These are phyloP conservation scores for Amaranthus tricolor DNA, from an alignment of 179 eudicot species.

Conservation along the genomic window DNA sequence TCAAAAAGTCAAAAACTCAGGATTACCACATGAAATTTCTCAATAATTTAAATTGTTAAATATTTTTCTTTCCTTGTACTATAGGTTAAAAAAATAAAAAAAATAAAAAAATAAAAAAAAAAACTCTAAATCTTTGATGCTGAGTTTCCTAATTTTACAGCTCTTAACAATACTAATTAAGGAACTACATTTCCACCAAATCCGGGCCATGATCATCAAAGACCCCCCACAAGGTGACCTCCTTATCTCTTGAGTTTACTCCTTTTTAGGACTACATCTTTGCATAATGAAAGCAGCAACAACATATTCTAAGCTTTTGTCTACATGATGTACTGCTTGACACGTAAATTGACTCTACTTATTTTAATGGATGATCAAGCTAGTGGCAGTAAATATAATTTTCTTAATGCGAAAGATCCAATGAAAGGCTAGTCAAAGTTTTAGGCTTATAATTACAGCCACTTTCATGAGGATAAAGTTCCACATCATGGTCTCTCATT, in stretches of 20 bases:
- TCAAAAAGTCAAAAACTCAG: not conserved
- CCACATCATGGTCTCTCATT: conserved; percentile 22
- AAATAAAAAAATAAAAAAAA: too few species aligned
- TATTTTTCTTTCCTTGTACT: too few species aligned
- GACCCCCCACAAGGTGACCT: conserved; percentile 1
- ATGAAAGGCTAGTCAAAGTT: conserved; percentile 30
- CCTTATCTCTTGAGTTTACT: conserved; percentile 22
- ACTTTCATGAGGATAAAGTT: conserved; percentile 28
- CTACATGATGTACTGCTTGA: conserved; percentile 24
- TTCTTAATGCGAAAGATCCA: conserved; percentile 31
- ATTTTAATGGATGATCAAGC: conserved; percentile 6
- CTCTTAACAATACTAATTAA: conserved; percentile 17
- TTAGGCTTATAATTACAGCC: conserved; percentile 32
- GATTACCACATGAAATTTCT: not conserved
- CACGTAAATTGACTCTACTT: conserved; percentile 15
- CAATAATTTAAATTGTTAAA: not conserved
- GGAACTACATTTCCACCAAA: conserved; percentile 26
- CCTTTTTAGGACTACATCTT: conserved; percentile 28
- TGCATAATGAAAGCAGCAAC: conserved; percentile 7
- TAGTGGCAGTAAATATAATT: conserved; percentile 18
- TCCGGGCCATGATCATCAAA: conserved; percentile 26
- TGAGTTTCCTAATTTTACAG: conserved; percentile 17
- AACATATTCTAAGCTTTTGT: conserved; percentile 26
- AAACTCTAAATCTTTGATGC: not conserved
- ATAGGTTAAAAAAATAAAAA: too few species aligned